Conservation (phyloP, 75 land plant genomes). For the Larix kaempferi region DNA sequence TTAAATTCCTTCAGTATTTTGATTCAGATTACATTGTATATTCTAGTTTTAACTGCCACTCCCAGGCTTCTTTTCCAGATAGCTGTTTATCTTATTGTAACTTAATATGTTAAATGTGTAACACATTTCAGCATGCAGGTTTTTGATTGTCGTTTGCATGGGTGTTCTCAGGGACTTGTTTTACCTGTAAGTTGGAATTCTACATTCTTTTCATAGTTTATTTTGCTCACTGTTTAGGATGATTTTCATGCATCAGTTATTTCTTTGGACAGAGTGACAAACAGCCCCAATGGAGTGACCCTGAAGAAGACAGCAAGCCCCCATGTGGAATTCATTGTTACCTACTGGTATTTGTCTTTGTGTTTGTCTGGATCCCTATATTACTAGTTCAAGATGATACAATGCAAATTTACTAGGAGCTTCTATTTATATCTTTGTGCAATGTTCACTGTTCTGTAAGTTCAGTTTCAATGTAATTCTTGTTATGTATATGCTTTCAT, state of each 20-base stretch:
- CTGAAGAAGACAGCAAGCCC: slow-evolving; percentile 43
- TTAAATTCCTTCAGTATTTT: background rate
- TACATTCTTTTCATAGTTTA: background rate
- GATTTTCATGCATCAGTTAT: background rate
- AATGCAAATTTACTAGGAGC: background rate
- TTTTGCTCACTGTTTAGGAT: background rate
- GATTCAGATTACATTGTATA: slow-evolving; percentile 7
- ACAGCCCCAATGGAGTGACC: slow-evolving; percentile 41
- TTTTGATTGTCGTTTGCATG: slow-evolving; percentile 96
- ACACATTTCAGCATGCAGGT: slow-evolving; percentile 43
- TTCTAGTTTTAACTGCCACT: background rate
- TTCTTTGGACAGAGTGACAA: slow-evolving; percentile 72
- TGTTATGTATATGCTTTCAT: background rate
- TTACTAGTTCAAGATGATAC: background rate
- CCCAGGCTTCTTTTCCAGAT: background rate
- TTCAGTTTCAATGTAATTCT: background rate
- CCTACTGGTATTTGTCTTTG: slow-evolving; percentile 45
- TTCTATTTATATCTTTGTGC: background rate
- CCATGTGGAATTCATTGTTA: slow-evolving; percentile 83
- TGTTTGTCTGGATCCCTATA: background rate
- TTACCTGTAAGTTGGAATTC: slow-evolving; percentile 60
- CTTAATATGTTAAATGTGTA: background rate
- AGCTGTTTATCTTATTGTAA: background rate
- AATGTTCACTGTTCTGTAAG: background rate
- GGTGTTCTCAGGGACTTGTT: slow-evolving; percentile 78